A percentile compares a stretch with the other conserved stretches of the same genome.
These are phyloP conservation scores for Dictyophora rubrovolvata DNA, from an alignment of 768 basidiomycete genomes.

Conservation along the genomic window DNA sequence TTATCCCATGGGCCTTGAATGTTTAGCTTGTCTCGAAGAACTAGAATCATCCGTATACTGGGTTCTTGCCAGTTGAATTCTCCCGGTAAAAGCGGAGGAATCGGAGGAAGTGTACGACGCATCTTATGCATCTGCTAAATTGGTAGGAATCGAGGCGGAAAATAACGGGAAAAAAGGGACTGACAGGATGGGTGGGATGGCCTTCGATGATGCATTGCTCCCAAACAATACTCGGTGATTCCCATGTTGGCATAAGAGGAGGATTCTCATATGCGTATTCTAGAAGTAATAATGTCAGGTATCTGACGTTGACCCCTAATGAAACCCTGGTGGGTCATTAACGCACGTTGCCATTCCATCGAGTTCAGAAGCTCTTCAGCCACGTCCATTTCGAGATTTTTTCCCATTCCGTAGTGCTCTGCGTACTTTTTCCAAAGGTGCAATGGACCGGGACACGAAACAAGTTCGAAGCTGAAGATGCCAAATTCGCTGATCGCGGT, in stretches of 20 bases:
- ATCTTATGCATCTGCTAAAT: conserved; percentile 44
- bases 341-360: conserved; percentile 35
- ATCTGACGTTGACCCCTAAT: background rate
- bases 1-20: conserved; percentile 35
- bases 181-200: conserved; percentile 50
- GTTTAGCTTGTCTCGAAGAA: conserved; percentile 28
- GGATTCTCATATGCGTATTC: conserved; percentile 31
- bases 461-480: background rate
- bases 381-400: background rate
- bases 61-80: conserved; percentile 43
- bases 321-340: background rate
- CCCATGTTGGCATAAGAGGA: conserved; percentile 28
- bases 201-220: conserved; percentile 50
- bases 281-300: conserved; percentile 11
- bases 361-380: conserved; percentile 39
- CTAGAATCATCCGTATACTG: conserved; percentile 36
- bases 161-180: conserved; percentile 9
- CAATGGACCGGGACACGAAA: background rate
- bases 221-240: conserved; percentile 38
- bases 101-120: conserved; percentile 25
- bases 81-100: background rate
- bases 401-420: background rate
- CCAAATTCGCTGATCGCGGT: background rate
- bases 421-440: conserved; percentile 4
- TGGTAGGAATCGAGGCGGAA: background rate